Base-by-base conservation (phyloP, 257 asterid species). In the Asclepias syriaca region DNA sequence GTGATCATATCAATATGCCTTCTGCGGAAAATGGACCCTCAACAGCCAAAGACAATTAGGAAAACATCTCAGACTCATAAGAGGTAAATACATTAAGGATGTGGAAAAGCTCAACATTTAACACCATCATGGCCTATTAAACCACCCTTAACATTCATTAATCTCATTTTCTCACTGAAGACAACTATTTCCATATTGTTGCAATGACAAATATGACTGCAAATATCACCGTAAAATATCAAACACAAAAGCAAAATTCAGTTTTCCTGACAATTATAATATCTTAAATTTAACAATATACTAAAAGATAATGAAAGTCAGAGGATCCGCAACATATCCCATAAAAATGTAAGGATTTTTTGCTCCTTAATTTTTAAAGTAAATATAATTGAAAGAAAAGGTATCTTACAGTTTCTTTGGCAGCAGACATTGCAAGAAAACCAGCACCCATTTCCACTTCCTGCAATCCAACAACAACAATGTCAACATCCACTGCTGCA, bases 401-500 rank as follows among this genome's bases (percentile, higher is more conserved):
- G 43, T 48, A 65, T 64, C 77, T 81, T 84, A 95, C 99, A 49
- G 99, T 88, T 90, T 95, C 99, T 85, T 86, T 92, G 80, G 99
- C 99, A 76, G 98, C 99, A 83, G 99, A 88, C 88, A 95, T 81
- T 66, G 99, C 98, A 27, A 95, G 96, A 89, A 95, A 95, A 82
- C 99, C 99, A 83, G 99, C 99, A 71, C 99, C 99, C 98, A 92
- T 95, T 81, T 92, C 99, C 85, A 95, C 97, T 83, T 95, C 99
- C 81, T 95, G 99, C 84, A 95, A 78, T 77, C 98, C 98, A 57
- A 87, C 91, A 54, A 92, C 95, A 74, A 95, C 77, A 50, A 92
- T 85, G 78, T 84, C 96, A 70, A 84, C 69, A 68, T 87, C 95
- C 43, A 88, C 86, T 66, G 95, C 98, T 37, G 88, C 88, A 16